These are phyloP conservation scores for Lentinula sp. DNA, from an alignment of 768 basidiomycete genomes.

Conservation along the genomic window DNA sequence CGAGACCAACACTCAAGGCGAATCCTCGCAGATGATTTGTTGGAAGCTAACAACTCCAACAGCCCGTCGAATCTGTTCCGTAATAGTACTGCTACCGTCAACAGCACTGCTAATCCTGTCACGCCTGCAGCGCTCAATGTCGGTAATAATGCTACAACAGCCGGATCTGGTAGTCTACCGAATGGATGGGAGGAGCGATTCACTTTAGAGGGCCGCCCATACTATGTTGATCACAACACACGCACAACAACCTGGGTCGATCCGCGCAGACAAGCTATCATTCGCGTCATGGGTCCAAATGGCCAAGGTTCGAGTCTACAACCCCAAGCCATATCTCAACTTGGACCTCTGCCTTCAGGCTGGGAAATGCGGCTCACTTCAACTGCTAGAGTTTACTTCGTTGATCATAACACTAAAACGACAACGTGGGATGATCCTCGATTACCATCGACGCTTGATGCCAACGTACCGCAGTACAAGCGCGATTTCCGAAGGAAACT, in stretches of 20 bases:
- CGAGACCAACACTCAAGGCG: constrained; percentile 83
- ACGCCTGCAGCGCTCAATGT: constrained; percentile 46
- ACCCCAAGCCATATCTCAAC: constrained; percentile 93
- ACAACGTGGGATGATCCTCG: constrained; percentile 99
- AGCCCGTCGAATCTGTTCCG: constrained; percentile 24
- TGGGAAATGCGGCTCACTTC: constrained; percentile 99
- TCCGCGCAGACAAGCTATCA: constrained; percentile 92
- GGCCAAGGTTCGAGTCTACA: constrained; percentile 86
- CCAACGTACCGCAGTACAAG: constrained; percentile 99
- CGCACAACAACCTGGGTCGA: constrained; percentile 99
- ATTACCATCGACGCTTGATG: constrained; percentile 88
- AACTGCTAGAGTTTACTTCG: constrained; percentile 98
- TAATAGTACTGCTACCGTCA: constrained; percentile 23
- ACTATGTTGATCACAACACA: constrained; percentile 99
- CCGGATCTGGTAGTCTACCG: constrained; percentile 83
- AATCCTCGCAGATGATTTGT: constrained; percentile 76
- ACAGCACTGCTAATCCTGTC: constrained; percentile 30
- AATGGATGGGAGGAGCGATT: constrained; percentile 99
- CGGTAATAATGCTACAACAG: constrained; percentile 45
- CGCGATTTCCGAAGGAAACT: constrained; percentile 99
- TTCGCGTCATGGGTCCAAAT: constrained; percentile 93
- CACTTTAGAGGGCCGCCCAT: constrained; percentile 96
- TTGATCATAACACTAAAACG: constrained; percentile 99
- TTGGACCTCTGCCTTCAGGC: constrained; percentile 93
- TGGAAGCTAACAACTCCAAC: constrained; percentile 59